A percentile compares a stretch with the other conserved stretches of the same genome.
These are phyloP conservation scores for Candida pseudoviswanathii DNA, from an alignment of 1,139 yeast genomes.

Conservation along the genomic window DNA sequence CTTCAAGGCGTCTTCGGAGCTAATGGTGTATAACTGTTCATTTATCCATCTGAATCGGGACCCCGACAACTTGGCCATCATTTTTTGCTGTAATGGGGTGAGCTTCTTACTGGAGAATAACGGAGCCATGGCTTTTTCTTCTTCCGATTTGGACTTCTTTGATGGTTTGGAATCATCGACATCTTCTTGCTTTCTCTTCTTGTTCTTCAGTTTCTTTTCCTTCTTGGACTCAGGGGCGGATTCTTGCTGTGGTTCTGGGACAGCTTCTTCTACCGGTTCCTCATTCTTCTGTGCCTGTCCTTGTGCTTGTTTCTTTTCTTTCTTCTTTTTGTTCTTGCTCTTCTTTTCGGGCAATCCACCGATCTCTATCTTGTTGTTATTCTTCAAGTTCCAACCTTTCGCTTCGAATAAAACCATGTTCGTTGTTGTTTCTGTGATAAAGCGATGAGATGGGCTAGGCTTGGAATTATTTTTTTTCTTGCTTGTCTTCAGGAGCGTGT, in stretches of 20 bases:
- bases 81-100: constrained; percentile 91
- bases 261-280: constrained; percentile 8
- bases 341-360: constrained; percentile 40
- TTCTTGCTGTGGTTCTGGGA: constrained; percentile 10
- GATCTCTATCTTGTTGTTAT: constrained; percentile 47
- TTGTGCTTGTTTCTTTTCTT: constrained; percentile 17
- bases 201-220: constrained; percentile 11
- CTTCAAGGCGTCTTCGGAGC: constrained; percentile 74
- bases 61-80: constrained; percentile 93
- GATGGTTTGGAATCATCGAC: constrained; percentile 8
- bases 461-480: not conserved
- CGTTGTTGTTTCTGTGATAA: not conserved
- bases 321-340: constrained; percentile 27
- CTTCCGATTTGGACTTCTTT: not conserved
- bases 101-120: constrained; percentile 44
- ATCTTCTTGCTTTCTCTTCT: constrained; percentile 14
- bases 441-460: constrained; percentile 3
- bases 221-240: constrained; percentile 6
- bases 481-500: not conserved
- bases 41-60: constrained; percentile 97
- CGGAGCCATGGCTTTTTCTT: constrained; percentile 17
- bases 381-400: constrained; percentile 78
- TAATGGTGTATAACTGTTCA: constrained; percentile 86
- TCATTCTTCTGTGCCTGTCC: constrained; percentile 13
- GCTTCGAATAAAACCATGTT: constrained; percentile 74